A percentile compares a stretch with the other conserved stretches of the same genome.
phyloP scores from a whole-genome alignment of 345 rosid species.

The Xanthoceras sorbifolium region DNA sequence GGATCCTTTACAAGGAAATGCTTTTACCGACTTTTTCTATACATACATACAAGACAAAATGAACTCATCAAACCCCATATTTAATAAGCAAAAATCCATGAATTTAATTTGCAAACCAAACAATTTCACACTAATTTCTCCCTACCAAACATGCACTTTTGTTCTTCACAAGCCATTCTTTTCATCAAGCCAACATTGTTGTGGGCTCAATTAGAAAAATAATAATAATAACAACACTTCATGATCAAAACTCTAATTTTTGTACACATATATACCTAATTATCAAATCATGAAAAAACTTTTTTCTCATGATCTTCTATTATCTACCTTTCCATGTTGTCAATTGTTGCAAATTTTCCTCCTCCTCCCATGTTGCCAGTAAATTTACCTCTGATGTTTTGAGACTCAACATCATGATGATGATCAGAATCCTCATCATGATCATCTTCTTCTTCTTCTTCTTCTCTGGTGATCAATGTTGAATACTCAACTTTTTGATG shows the following conservation, averaged over 20 bases:
- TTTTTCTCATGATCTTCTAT: background rate
- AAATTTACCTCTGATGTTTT: conserved; percentile 27
- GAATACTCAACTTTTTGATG: conserved; percentile 43
- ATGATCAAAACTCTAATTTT: background rate
- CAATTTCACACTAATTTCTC: conserved; percentile 3
- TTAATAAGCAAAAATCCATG: background rate
- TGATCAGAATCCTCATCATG: conserved; percentile 43
- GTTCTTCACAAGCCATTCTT: conserved; percentile 6
- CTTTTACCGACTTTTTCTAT: background rate
- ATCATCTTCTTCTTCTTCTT: background rate
- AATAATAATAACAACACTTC: background rate
- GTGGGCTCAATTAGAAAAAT: conserved; percentile 23
- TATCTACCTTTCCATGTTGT: conserved; percentile 48
- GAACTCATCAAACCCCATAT: background rate
- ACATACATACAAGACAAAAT: background rate
- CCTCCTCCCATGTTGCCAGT: conserved; percentile 39
- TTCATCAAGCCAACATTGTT: conserved; percentile 34
- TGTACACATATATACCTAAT: conserved; percentile 10
- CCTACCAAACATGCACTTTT: background rate
- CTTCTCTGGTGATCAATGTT: conserved; percentile 46
- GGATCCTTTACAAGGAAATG: conserved; percentile 5
- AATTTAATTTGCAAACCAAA: conserved; percentile 5
- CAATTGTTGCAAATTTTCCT: conserved; percentile 28
- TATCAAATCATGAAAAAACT: too few relatives aligned
- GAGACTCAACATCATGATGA: conserved; percentile 56